Base-by-base conservation (phyloP, 345 rosid species). In the Camelina neglecta region DNA sequence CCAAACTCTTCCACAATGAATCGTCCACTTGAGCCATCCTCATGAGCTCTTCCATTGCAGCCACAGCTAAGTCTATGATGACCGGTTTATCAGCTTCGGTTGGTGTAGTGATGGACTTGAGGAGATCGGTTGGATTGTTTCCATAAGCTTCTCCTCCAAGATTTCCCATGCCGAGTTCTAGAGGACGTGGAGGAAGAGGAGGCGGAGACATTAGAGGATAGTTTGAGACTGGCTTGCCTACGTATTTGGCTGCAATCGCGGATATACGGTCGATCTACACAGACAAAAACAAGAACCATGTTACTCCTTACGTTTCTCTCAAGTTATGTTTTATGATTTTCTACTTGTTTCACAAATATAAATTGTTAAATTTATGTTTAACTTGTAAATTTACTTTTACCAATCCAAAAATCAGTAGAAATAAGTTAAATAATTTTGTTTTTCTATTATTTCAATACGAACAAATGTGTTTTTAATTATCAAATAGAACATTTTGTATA, bases 231-330 rank as follows among this genome's bases (percentile, higher is more conserved):
- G 96, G 93, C 85, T 95, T 95, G 61, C 99, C 99, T 11, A 92
- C 98, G 67, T 92, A 95, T 80, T 90, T 92, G 1, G 99, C 97
- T 51, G 97, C 97, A 21, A 95, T 95, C 6, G 93, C 85, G 1
- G 98, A 92, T 56, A 95, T 90, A 1, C 97, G 84, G 60, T 95
- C 97, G 58, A 95, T 86, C 99, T 95, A 85, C 21, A 69, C 13
- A 41, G 29, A 63, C 38, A 35, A 21, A 29, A 64, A 60, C 6
- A 33, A 75, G 78, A 63, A 51, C 33, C 0, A 20, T 7, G 49
- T 44, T 57, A 56, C 36, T 39, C 12, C 51, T 45, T 71, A 20
- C 20, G 33, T 56, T 41, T 42, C 12, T 26, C 11, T 21, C 15
- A 12, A 67, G 48, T 6, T 67, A 53, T 35, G 49, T 47, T 60